Evolutionary conservation across 2,329 filamentous ascomycete genomes (phyloP).

Genomic region (Penicillium fuscoglaucum): DNA sequence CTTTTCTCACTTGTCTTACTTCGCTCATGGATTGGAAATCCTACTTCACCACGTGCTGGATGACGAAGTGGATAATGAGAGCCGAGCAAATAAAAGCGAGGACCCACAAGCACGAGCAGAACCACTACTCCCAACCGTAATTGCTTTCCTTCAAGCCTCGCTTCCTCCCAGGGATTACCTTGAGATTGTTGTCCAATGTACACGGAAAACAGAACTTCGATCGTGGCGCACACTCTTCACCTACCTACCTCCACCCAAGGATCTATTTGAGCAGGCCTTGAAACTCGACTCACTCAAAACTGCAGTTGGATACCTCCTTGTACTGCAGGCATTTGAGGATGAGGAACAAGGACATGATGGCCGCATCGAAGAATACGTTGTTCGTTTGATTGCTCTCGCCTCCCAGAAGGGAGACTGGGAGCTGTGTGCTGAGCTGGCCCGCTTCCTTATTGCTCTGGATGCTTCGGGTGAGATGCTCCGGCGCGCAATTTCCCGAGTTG

Average conservation of each 20-base stretch:
- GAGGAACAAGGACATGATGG: slow-evolving; percentile 55
- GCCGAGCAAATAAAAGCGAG: slow-evolving; percentile 29
- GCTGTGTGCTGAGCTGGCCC: slow-evolving; percentile 86
- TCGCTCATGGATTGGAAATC: slow-evolving; percentile 88
- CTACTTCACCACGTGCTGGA: slow-evolving; percentile 91
- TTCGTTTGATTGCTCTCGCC: slow-evolving; percentile 76
- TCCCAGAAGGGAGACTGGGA: slow-evolving; percentile 91
- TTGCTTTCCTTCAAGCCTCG: slow-evolving; percentile 66
- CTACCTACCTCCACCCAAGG: slow-evolving; percentile 84
- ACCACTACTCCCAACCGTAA: slow-evolving; percentile 52
- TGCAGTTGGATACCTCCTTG: slow-evolving; percentile 91
- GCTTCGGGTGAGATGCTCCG: slow-evolving; percentile 75
- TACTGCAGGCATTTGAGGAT: slow-evolving; percentile 76
- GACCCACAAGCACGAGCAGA: slow-evolving; percentile 29
- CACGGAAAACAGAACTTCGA: slow-evolving; percentile 91
- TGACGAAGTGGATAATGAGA: slow-evolving; percentile 76
- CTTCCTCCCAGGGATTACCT: slow-evolving; percentile 73
- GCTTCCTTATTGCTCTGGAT: slow-evolving; percentile 93
- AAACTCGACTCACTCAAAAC: slow-evolving; percentile 86
- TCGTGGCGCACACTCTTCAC: slow-evolving; percentile 94
- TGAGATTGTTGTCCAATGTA: slow-evolving; percentile 94
- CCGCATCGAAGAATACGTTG: slow-evolving; percentile 56
- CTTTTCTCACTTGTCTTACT: slow-evolving; percentile 86
- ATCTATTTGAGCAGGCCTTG: slow-evolving; percentile 90
- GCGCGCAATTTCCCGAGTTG: slow-evolving; percentile 46